Evolutionary conservation across 139 green algal species (phyloP), one percentile per base, ranked within the genome.

Genomic region (Microglena sp.): DNA sequence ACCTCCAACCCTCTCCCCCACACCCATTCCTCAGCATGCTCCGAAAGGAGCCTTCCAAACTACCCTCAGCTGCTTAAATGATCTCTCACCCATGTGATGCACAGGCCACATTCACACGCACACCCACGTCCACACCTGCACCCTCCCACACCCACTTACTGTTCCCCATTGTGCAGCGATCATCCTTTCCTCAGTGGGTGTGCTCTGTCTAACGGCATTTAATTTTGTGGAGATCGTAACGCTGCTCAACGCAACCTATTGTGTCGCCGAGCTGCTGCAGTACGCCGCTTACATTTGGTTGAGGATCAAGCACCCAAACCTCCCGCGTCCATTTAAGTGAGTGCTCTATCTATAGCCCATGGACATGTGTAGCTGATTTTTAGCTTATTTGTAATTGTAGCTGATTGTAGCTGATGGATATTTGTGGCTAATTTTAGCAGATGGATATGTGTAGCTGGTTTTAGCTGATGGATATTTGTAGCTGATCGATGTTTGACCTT

Each of bases 181-280:
- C n/a, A n/a, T n/a, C n/a, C n/a, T 84, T 33, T 89, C 77, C 54
- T 60, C 28, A 45, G 21, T 86, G 4, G 89, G 89, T 24, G 67
- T 96, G 32, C 32, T 86, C 11, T 73, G 55, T 27, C 79, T 94
- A 44, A 69, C 75, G 2, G 63, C 27, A 55, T 75, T 86, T 64
- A 45, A 64, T 64, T 92, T 92, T 58, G 21, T 86, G 66, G 28
- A 85, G 40, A 91, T 95, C 54, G 84, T 95, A 45, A 79, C 93
- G 71, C 70, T 96, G 63, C 78, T 96, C 22, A 96, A 96, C 79
- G 84, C 89, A 36, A 77, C 95, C 45, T 98, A 98, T 78, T 97
- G 91, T 81, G 65, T 98, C 45, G 91, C 85, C 8, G 84, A 95
- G 80, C 77, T 97, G 62, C 80, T 97, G 54, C 91, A 98, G 88